These are phyloP conservation scores for Fibroporia radiculosa DNA, from an alignment of 768 basidiomycete species.

Conservation along the genomic window DNA sequence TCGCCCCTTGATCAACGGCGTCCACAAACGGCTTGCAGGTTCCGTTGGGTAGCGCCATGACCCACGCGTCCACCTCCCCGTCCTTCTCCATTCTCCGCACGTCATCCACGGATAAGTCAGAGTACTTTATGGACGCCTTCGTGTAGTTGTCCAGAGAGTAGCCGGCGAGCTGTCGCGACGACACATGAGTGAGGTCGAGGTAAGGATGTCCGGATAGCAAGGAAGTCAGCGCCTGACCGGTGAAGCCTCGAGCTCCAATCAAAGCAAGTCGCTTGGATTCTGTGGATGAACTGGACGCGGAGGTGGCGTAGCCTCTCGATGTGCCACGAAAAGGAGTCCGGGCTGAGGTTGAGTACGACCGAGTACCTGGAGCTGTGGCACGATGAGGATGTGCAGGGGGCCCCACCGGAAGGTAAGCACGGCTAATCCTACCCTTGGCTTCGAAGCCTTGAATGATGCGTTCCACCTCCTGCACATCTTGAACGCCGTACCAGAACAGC, in stretches of 20 bases:
- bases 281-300: slow-evolving; percentile 33
- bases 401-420: slow-evolving; percentile 85
- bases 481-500: slow-evolving; percentile 97
- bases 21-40: slow-evolving; percentile 95
- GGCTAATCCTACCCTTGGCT: slow-evolving; percentile 72
- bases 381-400: slow-evolving; percentile 58
- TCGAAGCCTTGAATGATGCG: slow-evolving; percentile 66
- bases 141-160: slow-evolving; percentile 72
- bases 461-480: slow-evolving; percentile 89
- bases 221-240: slow-evolving; percentile 84
- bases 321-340: slow-evolving; percentile 38
- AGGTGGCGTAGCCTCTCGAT: slow-evolving; percentile 74
- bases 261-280: slow-evolving; percentile 86
- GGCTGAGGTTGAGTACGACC: slow-evolving; percentile 54
- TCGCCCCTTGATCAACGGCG: slow-evolving; percentile 75
- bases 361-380: slow-evolving; percentile 32
- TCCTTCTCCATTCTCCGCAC: slow-evolving; percentile 85
- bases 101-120: slow-evolving; percentile 70
- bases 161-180: slow-evolving; percentile 90
- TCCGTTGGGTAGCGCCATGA: slow-evolving; percentile 99
- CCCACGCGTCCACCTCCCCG: slow-evolving; percentile 94
- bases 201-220: slow-evolving; percentile 86
- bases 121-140: slow-evolving; percentile 66
- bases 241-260: slow-evolving; percentile 94
- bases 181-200: slow-evolving; percentile 89